Conservation (phyloP, 116 monocot species). For the Zostera marina region DNA sequence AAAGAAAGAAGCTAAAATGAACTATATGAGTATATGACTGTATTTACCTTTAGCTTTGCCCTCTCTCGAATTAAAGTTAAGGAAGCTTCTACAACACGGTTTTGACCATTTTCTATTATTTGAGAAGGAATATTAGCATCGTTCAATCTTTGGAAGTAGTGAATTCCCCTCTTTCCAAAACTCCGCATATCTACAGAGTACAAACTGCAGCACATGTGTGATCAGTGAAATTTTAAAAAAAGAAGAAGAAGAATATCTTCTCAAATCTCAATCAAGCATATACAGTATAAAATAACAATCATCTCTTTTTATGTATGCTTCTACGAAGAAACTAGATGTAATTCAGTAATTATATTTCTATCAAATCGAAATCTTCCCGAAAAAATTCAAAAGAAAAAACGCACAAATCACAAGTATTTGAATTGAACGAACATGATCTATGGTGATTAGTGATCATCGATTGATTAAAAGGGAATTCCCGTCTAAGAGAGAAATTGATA, state of each 20-base stretch:
- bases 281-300: too few relatives aligned
- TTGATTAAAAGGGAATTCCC: too few relatives aligned
- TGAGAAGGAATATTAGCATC: constrained; percentile 35
- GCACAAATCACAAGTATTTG: too few relatives aligned
- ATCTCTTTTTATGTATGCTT: too few relatives aligned
- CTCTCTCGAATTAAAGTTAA: constrained; percentile 91
- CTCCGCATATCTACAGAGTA: constrained; percentile 1
- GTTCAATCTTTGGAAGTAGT: constrained; percentile 30
- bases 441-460: too few relatives aligned
- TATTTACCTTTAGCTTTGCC: constrained; percentile 75
- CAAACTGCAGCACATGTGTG: background rate
- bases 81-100: constrained; percentile 87
- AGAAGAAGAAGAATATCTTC: background rate
- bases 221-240: background rate
- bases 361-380: too few relatives aligned
- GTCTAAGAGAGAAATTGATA: too few relatives aligned
- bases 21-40: background rate
- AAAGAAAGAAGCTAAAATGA: background rate
- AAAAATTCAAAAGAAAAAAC: too few relatives aligned
- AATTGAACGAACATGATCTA: too few relatives aligned
- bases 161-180: constrained; percentile 36
- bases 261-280: too few relatives aligned
- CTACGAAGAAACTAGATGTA: too few relatives aligned
- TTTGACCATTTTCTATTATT: constrained; percentile 71
- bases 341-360: too few relatives aligned